Percentiles rank a stretch among this genome's conserved stretches.
Evolutionary conservation across 768 basidiomycete genomes (phyloP).

Genomic region (Hericium alpestre): DNA sequence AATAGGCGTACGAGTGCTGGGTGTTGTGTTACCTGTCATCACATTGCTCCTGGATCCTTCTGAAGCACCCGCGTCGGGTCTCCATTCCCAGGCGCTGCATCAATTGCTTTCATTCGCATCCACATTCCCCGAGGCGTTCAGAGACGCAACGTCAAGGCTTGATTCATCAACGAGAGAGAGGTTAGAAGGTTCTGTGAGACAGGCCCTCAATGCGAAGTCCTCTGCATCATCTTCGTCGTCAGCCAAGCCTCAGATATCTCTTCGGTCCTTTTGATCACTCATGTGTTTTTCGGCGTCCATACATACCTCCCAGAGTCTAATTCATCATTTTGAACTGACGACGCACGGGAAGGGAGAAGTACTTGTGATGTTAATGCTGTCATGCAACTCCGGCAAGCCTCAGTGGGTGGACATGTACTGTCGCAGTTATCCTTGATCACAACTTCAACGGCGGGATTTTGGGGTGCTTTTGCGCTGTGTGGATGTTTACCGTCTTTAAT

Average conservation of each 20-base stretch:
- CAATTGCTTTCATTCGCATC: constrained; percentile 13
- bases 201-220: constrained; percentile 6
- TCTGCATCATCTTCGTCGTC: background rate
- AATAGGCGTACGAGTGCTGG: constrained; percentile 9
- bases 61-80: constrained; percentile 2
- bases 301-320: too few relatives aligned
- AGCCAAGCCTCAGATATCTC: constrained; percentile 13
- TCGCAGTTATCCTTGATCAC: too few relatives aligned
- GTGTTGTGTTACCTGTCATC: constrained; percentile 10
- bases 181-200: constrained; percentile 10
- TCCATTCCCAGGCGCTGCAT: constrained; percentile 11
- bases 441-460: too few relatives aligned
- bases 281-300: too few relatives aligned
- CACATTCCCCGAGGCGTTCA: constrained; percentile 11
- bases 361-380: too few relatives aligned
- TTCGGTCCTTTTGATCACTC: constrained; percentile 9
- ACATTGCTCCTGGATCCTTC: constrained; percentile 11
- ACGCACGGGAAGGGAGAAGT: too few relatives aligned
- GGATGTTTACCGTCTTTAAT: too few relatives aligned
- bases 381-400: too few relatives aligned
- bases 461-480: too few relatives aligned
- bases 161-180: constrained; percentile 9
- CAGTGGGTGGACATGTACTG: too few relatives aligned
- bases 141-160: constrained; percentile 11
- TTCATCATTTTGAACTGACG: too few relatives aligned